Evolutionary conservation across 1,284 basidiomycete species (phyloP).

Genomic region (Apiotrichum montevideense): DNA sequence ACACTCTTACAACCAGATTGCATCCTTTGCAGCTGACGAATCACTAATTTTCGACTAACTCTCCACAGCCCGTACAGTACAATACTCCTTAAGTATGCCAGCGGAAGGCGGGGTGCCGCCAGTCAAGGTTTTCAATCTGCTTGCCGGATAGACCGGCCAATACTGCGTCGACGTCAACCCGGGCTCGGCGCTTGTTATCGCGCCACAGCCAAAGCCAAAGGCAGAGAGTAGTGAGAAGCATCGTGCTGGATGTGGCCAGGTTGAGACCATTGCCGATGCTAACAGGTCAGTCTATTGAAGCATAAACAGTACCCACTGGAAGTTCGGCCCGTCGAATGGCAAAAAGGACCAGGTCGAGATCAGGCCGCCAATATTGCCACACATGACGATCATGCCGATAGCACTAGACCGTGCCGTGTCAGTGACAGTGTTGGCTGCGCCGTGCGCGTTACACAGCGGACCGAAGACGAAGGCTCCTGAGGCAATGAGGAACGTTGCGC

Average conservation of each 20-base stretch:
- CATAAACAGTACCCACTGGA: not conserved
- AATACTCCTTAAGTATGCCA: constrained; percentile 4
- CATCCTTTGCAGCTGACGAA: no score
- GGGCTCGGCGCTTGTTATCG: constrained; percentile 13
- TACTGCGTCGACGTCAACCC: constrained; percentile 2
- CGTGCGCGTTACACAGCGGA: constrained; percentile 10
- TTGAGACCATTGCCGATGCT: constrained; percentile 19
- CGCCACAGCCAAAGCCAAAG: constrained; percentile 4
- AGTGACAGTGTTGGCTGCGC: constrained; percentile 7
- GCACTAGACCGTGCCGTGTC: constrained; percentile 11
- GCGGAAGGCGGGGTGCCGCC: constrained; percentile 14
- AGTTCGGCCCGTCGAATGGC: constrained; percentile 6
- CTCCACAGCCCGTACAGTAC: no score
- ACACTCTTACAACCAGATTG: no score
- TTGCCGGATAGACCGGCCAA: constrained; percentile 3
- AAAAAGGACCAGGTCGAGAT: constrained; percentile 14
- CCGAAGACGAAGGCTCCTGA: constrained; percentile 14
- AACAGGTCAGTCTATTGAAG: no score
- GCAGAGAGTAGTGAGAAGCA: constrained; percentile 1
- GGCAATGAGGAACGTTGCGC: constrained; percentile 13
- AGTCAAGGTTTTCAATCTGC: constrained; percentile 12
- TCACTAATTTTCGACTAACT: no score
- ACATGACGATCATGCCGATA: constrained; percentile 10
- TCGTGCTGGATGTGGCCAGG: constrained; percentile 9
- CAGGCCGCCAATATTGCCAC: constrained; percentile 18